A percentile compares a stretch with the other conserved stretches of the same genome.
Conservation (phyloP, 2,329 filamentous ascomycete species). For the Helotiales sp. region DNA sequence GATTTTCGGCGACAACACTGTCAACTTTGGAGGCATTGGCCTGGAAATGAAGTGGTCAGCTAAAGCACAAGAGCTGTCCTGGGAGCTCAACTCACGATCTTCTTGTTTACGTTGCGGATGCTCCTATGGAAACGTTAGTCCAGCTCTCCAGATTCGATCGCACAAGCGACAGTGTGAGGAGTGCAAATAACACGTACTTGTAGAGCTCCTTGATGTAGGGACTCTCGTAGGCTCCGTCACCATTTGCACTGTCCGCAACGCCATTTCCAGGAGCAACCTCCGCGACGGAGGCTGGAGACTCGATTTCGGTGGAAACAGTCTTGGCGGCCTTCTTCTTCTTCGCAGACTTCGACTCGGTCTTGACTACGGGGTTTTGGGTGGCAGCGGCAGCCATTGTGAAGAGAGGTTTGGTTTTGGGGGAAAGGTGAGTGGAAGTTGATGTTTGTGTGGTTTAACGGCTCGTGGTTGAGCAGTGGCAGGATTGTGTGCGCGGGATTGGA, state of each 20-base stretch:
- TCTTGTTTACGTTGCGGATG: slow-evolving; percentile 92
- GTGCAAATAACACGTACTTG: slow-evolving; percentile 67
- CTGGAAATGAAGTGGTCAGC: slow-evolving; percentile 48
- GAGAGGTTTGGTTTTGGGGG: slow-evolving; percentile 3
- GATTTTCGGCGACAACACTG: slow-evolving; percentile 69
- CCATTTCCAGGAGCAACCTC: slow-evolving; percentile 57
- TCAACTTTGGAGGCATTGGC: slow-evolving; percentile 76
- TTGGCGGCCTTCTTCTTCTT: slow-evolving; percentile 71
- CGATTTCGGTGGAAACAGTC: slow-evolving; percentile 60
- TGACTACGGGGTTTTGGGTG: slow-evolving; percentile 65
- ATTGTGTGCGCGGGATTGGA: slow-evolving; percentile 6
- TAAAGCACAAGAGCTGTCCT: background rate
- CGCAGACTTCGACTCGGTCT: slow-evolving; percentile 67
- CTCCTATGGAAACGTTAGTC: slow-evolving; percentile 60
- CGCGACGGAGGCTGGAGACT: slow-evolving; percentile 50
- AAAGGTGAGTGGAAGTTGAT: slow-evolving; percentile 7
- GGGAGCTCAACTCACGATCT: slow-evolving; percentile 70
- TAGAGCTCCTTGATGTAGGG: slow-evolving; percentile 86
- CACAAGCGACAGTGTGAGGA: background rate
- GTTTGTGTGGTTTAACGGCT: slow-evolving; percentile 20
- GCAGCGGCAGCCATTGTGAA: slow-evolving; percentile 66
- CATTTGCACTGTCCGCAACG: slow-evolving; percentile 43
- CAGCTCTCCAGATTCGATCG: background rate
- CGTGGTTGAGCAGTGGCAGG: slow-evolving; percentile 19
- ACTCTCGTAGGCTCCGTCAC: slow-evolving; percentile 69